These are phyloP conservation scores for Cytospora mali DNA, from an alignment of 2,329 filamentous ascomycete genomes.

Conservation along the genomic window DNA sequence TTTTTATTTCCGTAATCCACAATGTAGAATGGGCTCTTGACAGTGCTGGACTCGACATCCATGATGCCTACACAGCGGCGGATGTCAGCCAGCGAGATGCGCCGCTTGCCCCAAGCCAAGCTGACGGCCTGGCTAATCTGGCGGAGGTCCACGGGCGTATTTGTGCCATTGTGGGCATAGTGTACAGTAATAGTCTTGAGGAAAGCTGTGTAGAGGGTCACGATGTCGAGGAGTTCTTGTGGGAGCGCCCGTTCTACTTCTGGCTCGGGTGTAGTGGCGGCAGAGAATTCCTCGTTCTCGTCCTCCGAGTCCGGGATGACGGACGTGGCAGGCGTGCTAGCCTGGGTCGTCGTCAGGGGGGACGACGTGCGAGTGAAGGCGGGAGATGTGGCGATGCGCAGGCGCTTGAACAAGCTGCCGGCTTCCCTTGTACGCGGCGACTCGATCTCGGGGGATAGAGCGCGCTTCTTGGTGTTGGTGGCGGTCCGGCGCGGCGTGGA, in stretches of 20 bases:
- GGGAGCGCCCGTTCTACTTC: conserved; percentile 44
- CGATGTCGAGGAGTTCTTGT: conserved; percentile 58
- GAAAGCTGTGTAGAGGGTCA: conserved; percentile 67
- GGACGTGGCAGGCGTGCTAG: conserved; percentile 43
- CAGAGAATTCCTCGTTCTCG: conserved; percentile 35
- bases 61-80: conserved; percentile 68
- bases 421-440: conserved; percentile 35
- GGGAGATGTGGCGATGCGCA: conserved; percentile 43
- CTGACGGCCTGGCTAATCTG: conserved; percentile 64
- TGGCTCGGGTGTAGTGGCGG: conserved; percentile 26
- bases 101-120: conserved; percentile 72
- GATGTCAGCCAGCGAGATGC: conserved; percentile 66
- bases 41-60: conserved; percentile 31
- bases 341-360: conserved; percentile 35
- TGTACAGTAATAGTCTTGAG: conserved; percentile 70
- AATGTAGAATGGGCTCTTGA: conserved; percentile 34
- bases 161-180: conserved; percentile 67
- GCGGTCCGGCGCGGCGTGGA: conserved; percentile 20
- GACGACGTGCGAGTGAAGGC: conserved; percentile 34
- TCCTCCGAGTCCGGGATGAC: conserved; percentile 41
- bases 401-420: conserved; percentile 44
- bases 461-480: conserved; percentile 23
- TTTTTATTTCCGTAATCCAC: conserved; percentile 56
- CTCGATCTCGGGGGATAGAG: conserved; percentile 30
- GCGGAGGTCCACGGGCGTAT: conserved; percentile 64